These are phyloP conservation scores for Lenwebbia sp. DNA, from an alignment of 345 rosid genomes.

Conservation along the genomic window DNA sequence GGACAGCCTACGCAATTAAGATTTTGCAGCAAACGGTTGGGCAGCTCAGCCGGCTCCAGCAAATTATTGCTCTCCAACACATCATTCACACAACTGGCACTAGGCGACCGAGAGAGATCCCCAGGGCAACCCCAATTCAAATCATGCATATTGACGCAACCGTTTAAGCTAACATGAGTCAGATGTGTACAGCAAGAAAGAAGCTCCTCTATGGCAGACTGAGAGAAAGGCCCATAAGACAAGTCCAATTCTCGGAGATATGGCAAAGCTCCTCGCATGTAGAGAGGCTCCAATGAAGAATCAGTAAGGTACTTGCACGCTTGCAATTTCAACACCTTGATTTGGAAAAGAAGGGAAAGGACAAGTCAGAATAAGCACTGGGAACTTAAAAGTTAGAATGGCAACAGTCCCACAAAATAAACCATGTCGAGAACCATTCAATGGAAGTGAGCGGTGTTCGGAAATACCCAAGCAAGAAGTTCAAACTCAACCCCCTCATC, in stretches of 20 bases:
- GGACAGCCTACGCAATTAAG: conserved; percentile 93
- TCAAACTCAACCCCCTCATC: neutral
- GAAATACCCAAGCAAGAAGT: neutral
- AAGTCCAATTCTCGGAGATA: conserved; percentile 80
- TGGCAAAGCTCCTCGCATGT: conserved; percentile 72
- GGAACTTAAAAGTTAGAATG: neutral
- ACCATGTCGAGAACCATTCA: neutral
- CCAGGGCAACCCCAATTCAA: conserved; percentile 69
- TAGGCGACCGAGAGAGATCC: conserved; percentile 25
- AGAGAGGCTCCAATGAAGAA: conserved; percentile 86
- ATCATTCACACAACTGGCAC: conserved; percentile 9
- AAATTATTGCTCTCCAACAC: conserved; percentile 10
- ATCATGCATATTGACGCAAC: conserved; percentile 91
- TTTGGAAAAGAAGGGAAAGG: neutral
- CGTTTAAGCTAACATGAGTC: conserved; percentile 91
- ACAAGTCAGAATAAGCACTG: neutral
- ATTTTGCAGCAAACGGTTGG: conserved; percentile 72
- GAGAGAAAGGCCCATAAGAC: conserved; percentile 88
- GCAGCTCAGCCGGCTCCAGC: conserved; percentile 28
- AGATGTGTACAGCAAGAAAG: conserved; percentile 87
- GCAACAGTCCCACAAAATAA: neutral
- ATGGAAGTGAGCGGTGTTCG: neutral
- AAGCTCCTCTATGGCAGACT: conserved; percentile 90
- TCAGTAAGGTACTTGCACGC: conserved; percentile 95
- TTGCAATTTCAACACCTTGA: conserved; percentile 81